These are phyloP conservation scores for Fusarium nisikadoi DNA, from an alignment of 2,329 filamentous ascomycete genomes.

Conservation along the genomic window DNA sequence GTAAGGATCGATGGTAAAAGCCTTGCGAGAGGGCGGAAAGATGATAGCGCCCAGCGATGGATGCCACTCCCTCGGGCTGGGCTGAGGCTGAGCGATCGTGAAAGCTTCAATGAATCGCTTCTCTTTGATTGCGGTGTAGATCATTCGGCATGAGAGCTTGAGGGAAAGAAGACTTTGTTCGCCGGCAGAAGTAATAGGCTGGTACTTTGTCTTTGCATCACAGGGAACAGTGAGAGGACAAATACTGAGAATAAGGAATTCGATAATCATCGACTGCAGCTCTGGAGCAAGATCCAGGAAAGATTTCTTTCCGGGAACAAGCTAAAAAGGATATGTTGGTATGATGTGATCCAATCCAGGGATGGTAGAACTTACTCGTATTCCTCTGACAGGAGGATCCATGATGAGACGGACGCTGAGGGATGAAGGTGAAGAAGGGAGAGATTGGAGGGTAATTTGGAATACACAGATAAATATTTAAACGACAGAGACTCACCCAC, in stretches of 20 bases:
- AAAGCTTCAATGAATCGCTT: neutral
- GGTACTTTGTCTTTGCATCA: neutral
- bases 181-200: neutral
- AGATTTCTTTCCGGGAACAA: neutral
- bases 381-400: neutral
- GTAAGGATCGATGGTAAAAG: neutral
- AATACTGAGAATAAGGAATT: neutral
- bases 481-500: neutral
- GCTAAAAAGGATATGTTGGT: neutral
- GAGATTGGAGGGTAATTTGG: neutral
- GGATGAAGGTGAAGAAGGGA: neutral
- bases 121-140: neutral
- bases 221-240: neutral
- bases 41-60: neutral
- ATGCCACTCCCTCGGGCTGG: neutral
- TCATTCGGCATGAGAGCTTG: neutral
- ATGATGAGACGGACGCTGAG: neutral
- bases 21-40: neutral
- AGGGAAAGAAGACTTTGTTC: neutral
- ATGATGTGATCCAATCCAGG: rapidly evolving
- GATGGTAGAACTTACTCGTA: neutral
- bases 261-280: neutral
- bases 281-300: neutral
- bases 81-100: neutral
- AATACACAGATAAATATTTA: neutral